Conservation (phyloP, 2,329 filamentous ascomycete genomes). For the Pseudonectria foliicola region DNA sequence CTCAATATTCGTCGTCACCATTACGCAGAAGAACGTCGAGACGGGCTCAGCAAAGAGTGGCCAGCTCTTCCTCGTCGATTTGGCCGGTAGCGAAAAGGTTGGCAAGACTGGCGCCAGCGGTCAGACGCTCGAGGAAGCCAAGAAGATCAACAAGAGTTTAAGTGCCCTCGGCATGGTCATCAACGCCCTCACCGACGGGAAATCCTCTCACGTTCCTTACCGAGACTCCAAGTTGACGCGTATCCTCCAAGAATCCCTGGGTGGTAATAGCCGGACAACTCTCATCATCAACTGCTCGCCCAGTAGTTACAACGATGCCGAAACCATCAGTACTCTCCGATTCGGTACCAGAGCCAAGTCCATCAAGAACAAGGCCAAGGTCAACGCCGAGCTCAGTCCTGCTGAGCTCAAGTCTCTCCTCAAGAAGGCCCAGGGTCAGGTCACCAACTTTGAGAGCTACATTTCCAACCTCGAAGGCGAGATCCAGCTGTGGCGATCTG, state of each 20-base stretch:
- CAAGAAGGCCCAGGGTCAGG: constrained; percentile 84
- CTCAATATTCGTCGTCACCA: constrained; percentile 94
- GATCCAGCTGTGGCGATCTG: constrained; percentile 77
- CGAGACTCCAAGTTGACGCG: constrained; percentile 96
- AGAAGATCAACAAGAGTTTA: constrained; percentile 99
- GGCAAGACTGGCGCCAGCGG: constrained; percentile 97
- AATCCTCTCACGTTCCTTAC: constrained; percentile 93
- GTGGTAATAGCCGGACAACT: constrained; percentile 96
- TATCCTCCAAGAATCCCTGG: constrained; percentile 93
- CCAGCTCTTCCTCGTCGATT: constrained; percentile 92
- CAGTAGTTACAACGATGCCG: constrained; percentile 93
- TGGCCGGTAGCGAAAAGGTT: constrained; percentile 97
- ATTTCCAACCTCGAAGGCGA: constrained; percentile 78
- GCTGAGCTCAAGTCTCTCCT: constrained; percentile 89
- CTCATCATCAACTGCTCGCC: constrained; percentile 99
- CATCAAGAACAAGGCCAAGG: constrained; percentile 99
- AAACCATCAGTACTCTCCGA: constrained; percentile 84
- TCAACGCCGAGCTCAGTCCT: constrained; percentile 95
- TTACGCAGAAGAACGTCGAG: constrained; percentile 96
- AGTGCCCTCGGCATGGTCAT: constrained; percentile 99
- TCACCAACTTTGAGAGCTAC: constrained; percentile 82
- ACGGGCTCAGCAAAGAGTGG: constrained; percentile 94
- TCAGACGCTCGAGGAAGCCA: constrained; percentile 94
- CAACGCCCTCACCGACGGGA: constrained; percentile 92
- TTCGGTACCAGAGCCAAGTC: constrained; percentile 96